Conservation (phyloP, 225 moss, liverwort and hornwort species). For the Marchantia polymorpha region DNA sequence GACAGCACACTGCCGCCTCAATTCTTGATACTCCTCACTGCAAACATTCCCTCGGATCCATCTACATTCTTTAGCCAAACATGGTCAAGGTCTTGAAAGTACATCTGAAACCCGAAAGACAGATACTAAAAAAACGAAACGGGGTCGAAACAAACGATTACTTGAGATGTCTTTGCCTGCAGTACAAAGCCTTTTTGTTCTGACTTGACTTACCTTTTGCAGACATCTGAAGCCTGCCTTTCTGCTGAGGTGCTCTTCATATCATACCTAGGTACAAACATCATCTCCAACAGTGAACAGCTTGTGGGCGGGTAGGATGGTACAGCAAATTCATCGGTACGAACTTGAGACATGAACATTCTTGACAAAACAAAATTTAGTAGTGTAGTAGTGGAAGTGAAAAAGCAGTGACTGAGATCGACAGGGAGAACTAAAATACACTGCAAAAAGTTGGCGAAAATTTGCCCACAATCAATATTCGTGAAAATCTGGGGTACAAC, state of each 20-base stretch:
- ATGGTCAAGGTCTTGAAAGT: not conserved
- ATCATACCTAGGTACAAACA: constrained; percentile 46
- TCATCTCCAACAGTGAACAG: not conserved
- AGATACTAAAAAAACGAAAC: not conserved
- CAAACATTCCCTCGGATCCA: not conserved
- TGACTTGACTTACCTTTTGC: constrained; percentile 28
- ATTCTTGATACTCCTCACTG: constrained; percentile 41
- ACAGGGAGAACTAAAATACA: too few species aligned
- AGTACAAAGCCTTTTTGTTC: not conserved
- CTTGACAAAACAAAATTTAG: too few species aligned
- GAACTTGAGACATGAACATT: not conserved
- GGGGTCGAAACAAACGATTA: not conserved
- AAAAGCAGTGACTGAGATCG: too few species aligned
- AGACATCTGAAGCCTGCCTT: constrained; percentile 52
- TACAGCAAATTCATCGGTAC: not conserved
- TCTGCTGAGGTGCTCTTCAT: constrained; percentile 65
- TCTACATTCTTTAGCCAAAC: not conserved
- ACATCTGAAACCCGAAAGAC: not conserved
- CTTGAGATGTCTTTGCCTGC: not conserved
- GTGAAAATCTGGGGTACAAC: too few species aligned
- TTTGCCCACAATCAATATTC: too few species aligned
- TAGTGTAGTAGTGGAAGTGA: too few species aligned
- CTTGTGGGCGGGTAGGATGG: not conserved
- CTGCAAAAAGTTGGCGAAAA: too few species aligned
- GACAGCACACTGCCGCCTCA: constrained; percentile 42